A percentile compares a stretch with the other conserved stretches of the same genome.
Evolutionary conservation across 2,329 filamentous ascomycete genomes (phyloP).

Genomic region (Arthrobotrys sphaeroides): DNA sequence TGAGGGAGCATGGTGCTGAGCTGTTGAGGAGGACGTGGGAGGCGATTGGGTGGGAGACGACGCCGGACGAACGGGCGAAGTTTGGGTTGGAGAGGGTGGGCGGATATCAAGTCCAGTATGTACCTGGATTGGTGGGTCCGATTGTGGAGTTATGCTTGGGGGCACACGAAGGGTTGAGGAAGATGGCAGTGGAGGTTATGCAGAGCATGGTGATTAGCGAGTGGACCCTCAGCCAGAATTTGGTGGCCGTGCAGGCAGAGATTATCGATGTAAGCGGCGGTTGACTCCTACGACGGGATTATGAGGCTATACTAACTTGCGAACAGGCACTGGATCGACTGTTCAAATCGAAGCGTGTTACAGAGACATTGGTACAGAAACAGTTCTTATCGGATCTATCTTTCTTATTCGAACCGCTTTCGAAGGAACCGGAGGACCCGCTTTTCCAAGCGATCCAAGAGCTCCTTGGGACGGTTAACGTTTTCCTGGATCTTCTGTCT

Average conservation of each 20-base stretch:
- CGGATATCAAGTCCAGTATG: slow-evolving; percentile 97
- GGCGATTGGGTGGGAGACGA: slow-evolving; percentile 95
- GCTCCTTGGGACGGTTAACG: slow-evolving; percentile 84
- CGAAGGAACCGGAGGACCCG: slow-evolving; percentile 73
- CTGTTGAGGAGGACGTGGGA: slow-evolving; percentile 88
- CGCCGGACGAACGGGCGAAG: slow-evolving; percentile 76
- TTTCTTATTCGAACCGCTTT: slow-evolving; percentile 78
- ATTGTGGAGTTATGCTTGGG: slow-evolving; percentile 95
- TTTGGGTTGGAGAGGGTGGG: slow-evolving; percentile 87
- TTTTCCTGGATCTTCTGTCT: slow-evolving; percentile 88
- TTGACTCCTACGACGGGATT: neutral
- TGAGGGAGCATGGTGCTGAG: slow-evolving; percentile 88
- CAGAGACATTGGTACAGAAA: slow-evolving; percentile 89
- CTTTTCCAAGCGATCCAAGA: slow-evolving; percentile 79
- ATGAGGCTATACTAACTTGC: slow-evolving; percentile 39
- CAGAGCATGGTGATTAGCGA: slow-evolving; percentile 99
- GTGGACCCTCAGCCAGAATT: slow-evolving; percentile 92
- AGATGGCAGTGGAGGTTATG: slow-evolving; percentile 89
- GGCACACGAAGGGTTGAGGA: slow-evolving; percentile 88
- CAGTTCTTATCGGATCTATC: slow-evolving; percentile 88
- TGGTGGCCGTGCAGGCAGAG: slow-evolving; percentile 90
- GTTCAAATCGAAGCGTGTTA: slow-evolving; percentile 88
- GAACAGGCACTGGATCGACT: slow-evolving; percentile 77
- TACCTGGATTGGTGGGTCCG: slow-evolving; percentile 86
- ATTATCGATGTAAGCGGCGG: slow-evolving; percentile 75